Evolutionary conservation across 164 flowering plant genomes (phyloP), one percentile per base, ranked within the genome.

Genomic region (Vitis rotundifolia): DNA sequence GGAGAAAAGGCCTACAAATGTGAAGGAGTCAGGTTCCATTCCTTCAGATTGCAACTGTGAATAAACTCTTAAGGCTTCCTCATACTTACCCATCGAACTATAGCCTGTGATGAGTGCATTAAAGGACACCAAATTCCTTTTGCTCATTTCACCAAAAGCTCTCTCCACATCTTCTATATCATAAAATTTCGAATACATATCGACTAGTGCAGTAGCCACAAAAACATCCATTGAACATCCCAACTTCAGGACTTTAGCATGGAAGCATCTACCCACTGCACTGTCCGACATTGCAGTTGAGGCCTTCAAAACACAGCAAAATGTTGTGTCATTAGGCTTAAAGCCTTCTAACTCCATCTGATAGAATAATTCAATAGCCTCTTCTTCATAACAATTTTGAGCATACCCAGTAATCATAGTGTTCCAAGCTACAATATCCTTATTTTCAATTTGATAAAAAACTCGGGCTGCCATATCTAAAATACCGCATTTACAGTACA

Each of bases 41-140:
- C 66, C 66, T 53, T 60, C n/a, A 50, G 53, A 9, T 0, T 61
- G 71, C 68, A 71, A 56, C 37, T 29, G 14, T 16, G 48, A 52
- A 51, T 74, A 78, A 15, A 53, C 50, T 71, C 28, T 57, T 47
- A 75, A 51, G 0, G 78, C 68, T 11, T 75, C 70, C 55, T 68
- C 69, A 37, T 71, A 61, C 18, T 47, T 69, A 67, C 76, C 76
- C 31, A 9, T 22, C 63, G 71, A 60, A 54, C 81, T 63, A 16
- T 71, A 71, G 48, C 81, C 78, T 3, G 75, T 71, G n/a, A 78
- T 72, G 2, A 78, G 78, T 1, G 81, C 81, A 66, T 78, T 78
- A 53, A 68, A 78, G 31, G 81, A 66, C 18, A 78, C 55, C 58
- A 72, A 54, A 56, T 68, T 78, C 59, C 60, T 71, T 15, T 10